Evolutionary conservation across 495 filamentous ascomycete genomes (phyloP).

Genomic region (Oleoguttula mirabilis): DNA sequence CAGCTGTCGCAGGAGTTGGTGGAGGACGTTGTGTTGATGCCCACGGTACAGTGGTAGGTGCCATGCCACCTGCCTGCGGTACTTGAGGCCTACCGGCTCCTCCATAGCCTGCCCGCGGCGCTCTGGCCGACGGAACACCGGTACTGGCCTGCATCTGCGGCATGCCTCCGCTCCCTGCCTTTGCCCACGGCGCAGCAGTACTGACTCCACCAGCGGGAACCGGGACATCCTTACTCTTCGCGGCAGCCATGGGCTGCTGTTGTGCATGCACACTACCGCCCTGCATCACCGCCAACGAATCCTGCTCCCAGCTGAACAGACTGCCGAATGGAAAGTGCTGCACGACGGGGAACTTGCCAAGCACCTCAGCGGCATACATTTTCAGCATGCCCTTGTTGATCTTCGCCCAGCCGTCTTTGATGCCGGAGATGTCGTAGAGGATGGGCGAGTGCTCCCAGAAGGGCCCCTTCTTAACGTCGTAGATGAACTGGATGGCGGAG

Average conservation of each 20-base stretch:
- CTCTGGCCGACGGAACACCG: conserved; percentile 7
- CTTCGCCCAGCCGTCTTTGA: conserved; percentile 88
- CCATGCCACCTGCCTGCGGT: no score
- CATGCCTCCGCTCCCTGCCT: not conserved
- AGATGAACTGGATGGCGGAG: conserved; percentile 95
- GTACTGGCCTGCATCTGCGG: conserved; percentile 5
- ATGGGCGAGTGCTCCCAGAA: conserved; percentile 99
- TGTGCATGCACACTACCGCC: conserved; percentile 42
- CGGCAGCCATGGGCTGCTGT: conserved; percentile 37
- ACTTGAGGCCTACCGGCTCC: no score
- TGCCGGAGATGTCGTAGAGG: conserved; percentile 85
- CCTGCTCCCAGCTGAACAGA: conserved; percentile 68
- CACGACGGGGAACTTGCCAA: conserved; percentile 59
- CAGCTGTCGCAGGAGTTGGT: no score
- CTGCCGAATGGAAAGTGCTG: conserved; percentile 66
- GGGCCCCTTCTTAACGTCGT: conserved; percentile 92
- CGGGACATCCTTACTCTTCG: conserved; percentile 11
- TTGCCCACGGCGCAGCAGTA: conserved; percentile 26
- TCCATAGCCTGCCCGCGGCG: conserved; percentile 12
- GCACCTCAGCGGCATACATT: conserved; percentile 60
- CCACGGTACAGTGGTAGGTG: no score
- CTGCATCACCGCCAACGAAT: conserved; percentile 46
- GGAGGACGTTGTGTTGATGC: no score
- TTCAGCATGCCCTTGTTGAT: conserved; percentile 88
- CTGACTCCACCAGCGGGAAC: conserved; percentile 3